Base-by-base conservation (phyloP, 768 basidiomycete genomes). In the Glaciozyma antarctica region DNA sequence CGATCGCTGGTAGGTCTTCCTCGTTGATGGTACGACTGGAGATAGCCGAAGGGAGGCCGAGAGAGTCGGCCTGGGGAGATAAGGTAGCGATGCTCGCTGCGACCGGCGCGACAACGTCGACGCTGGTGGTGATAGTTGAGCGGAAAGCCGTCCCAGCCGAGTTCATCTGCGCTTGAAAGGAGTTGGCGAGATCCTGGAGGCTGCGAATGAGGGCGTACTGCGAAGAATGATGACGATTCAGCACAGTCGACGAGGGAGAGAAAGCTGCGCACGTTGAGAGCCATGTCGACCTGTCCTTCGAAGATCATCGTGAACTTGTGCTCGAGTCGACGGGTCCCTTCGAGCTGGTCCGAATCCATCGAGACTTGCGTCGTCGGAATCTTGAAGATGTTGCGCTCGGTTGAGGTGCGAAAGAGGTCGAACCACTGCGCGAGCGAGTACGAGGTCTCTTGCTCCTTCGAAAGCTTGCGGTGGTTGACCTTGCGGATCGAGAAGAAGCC, bases 61-160 rank as follows among this genome's bases (percentile, higher is more conserved):
- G n/a, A 2, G 54, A 34, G 28, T 24, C 12, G 22, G 22, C 3
- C 3, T 9, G 32, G n/a, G 32, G 21, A 19, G 49, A 51, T 19
- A 10, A 21, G 54, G 28, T 5, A 19, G 9, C 6, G 54, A 6
- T 19, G 8, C 21, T 32, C 30, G 32, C n/a, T 3, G 3, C 13
- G 54, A 24, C 10, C 16, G 28, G 8, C 9, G 34, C 7, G 17
- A 30, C 8, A 48, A 30, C n/a, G 19, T 28, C 44, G 41, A 21
- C 57, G 57, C 30, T 15, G 88, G 88, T 4, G 86, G 86, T 75
- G 87, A 87, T 87, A 87, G 34, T 60, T 54, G n/a, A 54, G 87
- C 15, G 22, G 47, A 17, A 32, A 8, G 22, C 10, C 15, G 58
- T n/a, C 58, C 47, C 24, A 28, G 61, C 64, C 26, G 53, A 62